Evolutionary conservation across 169 alveolate species (phyloP).

Genomic region (Eimeria maxima): DNA sequence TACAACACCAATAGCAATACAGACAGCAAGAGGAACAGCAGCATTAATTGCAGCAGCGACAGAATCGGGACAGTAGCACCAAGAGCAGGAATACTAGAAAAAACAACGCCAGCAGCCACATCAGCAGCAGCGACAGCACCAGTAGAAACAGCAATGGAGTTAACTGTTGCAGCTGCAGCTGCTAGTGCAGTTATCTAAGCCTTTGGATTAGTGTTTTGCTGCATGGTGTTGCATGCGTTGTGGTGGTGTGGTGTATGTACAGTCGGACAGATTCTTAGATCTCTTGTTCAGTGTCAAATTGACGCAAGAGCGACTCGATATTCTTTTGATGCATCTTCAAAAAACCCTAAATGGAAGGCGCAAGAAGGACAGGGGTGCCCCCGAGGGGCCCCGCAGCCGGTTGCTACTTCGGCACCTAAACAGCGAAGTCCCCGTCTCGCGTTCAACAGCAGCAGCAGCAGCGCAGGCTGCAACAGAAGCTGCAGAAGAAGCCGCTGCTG

Average conservation of each 20-base stretch:
- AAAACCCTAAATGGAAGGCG: constrained; percentile 5
- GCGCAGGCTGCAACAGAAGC: background rate
- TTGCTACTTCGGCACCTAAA: constrained; percentile 6
- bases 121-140: too few relatives aligned
- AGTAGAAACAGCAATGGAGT: too few relatives aligned
- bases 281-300: constrained; percentile 10
- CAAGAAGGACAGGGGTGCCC: background rate
- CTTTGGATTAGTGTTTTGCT: too few relatives aligned
- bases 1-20: constrained; percentile 33
- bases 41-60: constrained; percentile 2
- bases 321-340: constrained; percentile 7
- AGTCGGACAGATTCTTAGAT: constrained; percentile 45
- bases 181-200: too few relatives aligned
- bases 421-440: background rate
- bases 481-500: background rate
- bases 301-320: constrained; percentile 37
- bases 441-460: constrained; percentile 10
- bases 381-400: constrained; percentile 9
- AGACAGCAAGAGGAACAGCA: background rate
- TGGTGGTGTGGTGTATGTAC: background rate
- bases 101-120: too few relatives aligned
- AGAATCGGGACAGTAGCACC: background rate
- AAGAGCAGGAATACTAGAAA: background rate
- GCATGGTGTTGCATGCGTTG: too few relatives aligned
- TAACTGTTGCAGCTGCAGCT: too few relatives aligned